Evolutionary conservation across 2,329 filamentous ascomycete genomes (phyloP), one percentile per base, ranked within the genome.

Genomic region (Trematosphaeria pertusa): DNA sequence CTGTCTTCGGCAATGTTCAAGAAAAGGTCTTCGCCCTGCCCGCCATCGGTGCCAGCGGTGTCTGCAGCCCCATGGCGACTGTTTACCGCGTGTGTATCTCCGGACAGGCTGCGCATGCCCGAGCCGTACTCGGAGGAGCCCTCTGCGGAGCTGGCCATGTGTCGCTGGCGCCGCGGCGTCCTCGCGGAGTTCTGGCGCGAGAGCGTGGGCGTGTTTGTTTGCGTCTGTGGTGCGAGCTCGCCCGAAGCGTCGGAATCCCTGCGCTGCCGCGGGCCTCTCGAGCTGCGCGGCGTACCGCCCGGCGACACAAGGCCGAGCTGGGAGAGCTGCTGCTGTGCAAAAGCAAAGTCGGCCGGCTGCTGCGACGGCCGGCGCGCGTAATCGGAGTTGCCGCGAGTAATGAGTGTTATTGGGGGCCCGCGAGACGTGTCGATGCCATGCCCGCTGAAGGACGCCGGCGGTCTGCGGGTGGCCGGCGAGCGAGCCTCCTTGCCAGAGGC

Each of bases 371-470:
- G 52, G 56, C 69, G 67, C 50, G 63, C 64, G 50, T 64, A 56
- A 49, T 72, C 69, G 12, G 59, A 58, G 45, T 62, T 59, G 21
- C 64, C 61, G 43, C 77, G 76, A 40, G 78, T 79, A 48, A 77
- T 75, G 48, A 79, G 71, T n/a, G 77, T 74, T 47, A 79, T 75
- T 40, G 78, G 78, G 35, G 79, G 78, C 48, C 78, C 79, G 59
- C 73, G 67, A 46, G 71, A 74, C 21, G 75, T 78, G 61, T 77
- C 75, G 70, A 80, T 77, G 58, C 77, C 76, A 72, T 77, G 71
- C 42, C 73, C 75, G 55, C 74, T 77, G 52, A 73, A 73, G 37
- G 77, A 79, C 18, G 76, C 76, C 31, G 77, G 78, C 21, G 76
- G 71, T 54, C 73, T 65, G 65, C 70, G 70, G 26, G 53, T 46